Base-by-base conservation (phyloP, 257 asterid species). In the Haberlea rhodopensis region DNA sequence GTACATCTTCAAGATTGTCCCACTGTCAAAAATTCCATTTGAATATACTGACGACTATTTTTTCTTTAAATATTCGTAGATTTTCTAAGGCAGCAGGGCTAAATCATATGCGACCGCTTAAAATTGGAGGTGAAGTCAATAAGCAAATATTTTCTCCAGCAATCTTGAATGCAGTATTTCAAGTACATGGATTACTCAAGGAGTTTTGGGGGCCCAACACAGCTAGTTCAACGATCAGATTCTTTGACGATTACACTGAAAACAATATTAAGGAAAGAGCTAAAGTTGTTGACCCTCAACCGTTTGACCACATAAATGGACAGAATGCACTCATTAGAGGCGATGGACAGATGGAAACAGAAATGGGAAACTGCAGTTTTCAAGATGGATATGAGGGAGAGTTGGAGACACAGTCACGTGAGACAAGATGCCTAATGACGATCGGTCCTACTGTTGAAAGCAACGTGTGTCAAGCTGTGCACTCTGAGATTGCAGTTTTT, bases 291-390 rank as follows among this genome's bases (percentile, higher is more conserved):
- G 18, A 31, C 32, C 24, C 68, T 29, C 19, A 4, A 57, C 8
- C 45, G 2, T 6, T 18, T 22, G 27, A 9, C n/a, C n/a, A n/a
- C n/a, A n/a, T n/a, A 19, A 19, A 6, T 7, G 68, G 76, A 48
- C 29, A 65, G 28, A 16, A 34, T 18, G 62, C 53, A 3, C 34
- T 13, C 20, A 59, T n/a, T 26, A 76, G 79, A 32, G 27, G 5
- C 0, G 83, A 81, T 27, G 76, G 78, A 19, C 72, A 77, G 86
- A 57, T 62, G 77, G 83, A 81, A 57, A 11, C 72, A 24, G 68
- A 72, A 18, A 2, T 79, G 74, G 84, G 79, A 3, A 59, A 54
- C 24, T 71, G 79, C 24, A 58, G 48, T 4, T 58, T 54, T 15
- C 70, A 52, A 4, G 4, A 5, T 13, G 77, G 79, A 22, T 77